Evolutionary conservation across 2,329 filamentous ascomycete genomes (phyloP).

Genomic region (Colletotrichum godetiae): DNA sequence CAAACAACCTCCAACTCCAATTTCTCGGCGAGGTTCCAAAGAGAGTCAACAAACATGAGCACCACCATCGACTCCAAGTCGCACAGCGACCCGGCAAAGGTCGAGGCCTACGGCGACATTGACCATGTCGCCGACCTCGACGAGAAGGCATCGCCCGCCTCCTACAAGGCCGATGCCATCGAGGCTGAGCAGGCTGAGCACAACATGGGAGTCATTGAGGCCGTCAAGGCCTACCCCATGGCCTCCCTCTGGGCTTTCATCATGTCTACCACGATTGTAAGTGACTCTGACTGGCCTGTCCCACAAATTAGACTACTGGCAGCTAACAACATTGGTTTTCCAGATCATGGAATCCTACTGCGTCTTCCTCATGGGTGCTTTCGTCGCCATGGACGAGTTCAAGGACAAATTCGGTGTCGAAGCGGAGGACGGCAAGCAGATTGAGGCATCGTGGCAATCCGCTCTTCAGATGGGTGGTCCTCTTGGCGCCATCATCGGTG

Average conservation of each 20-base stretch:
- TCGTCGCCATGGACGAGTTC: constrained; percentile 64
- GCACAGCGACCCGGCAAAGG: constrained; percentile 22
- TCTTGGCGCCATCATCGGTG: constrained; percentile 69
- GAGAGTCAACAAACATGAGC: constrained; percentile 16
- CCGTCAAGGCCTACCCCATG: constrained; percentile 48
- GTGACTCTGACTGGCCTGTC: constrained; percentile 36
- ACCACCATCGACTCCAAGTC: constrained; percentile 24
- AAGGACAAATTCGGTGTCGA: constrained; percentile 57
- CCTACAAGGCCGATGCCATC: constrained; percentile 64
- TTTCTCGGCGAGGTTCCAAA: not conserved
- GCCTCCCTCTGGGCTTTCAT: constrained; percentile 52
- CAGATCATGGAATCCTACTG: constrained; percentile 75
- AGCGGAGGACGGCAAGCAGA: constrained; percentile 45
- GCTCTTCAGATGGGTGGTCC: constrained; percentile 66
- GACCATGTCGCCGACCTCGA: constrained; percentile 37
- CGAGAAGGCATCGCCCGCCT: constrained; percentile 50
- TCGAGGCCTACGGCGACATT: constrained; percentile 21
- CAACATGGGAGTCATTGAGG: constrained; percentile 48
- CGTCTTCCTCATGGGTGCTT: constrained; percentile 71
- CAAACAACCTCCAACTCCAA: not conserved
- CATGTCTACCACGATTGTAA: constrained; percentile 54
- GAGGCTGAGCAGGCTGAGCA: constrained; percentile 62
- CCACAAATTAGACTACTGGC: not conserved
- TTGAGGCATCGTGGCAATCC: constrained; percentile 67
- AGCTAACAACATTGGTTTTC: constrained; percentile 35